Conservation (phyloP, 768 basidiomycete genomes). For the Xerocomellus intermedius region DNA sequence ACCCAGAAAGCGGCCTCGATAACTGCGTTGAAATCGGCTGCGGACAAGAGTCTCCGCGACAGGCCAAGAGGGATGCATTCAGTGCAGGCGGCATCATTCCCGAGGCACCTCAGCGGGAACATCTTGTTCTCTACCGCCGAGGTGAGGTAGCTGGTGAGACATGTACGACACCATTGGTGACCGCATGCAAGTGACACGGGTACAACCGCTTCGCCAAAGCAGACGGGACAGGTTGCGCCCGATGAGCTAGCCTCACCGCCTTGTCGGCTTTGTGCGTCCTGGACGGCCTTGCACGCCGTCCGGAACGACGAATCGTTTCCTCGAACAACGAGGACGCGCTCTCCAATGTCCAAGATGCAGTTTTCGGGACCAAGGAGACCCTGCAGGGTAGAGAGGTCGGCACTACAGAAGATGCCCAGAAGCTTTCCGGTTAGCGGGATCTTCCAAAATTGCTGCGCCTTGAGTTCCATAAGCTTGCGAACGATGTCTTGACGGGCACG, state of each 20-base stretch:
- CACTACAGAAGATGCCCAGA: constrained; percentile 45
- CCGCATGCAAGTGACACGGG: constrained; percentile 60
- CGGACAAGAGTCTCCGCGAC: constrained; percentile 50
- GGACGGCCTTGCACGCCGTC: constrained; percentile 40
- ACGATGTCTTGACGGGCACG: constrained; percentile 46
- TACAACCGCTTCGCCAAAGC: constrained; percentile 53
- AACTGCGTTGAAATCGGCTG: constrained; percentile 53
- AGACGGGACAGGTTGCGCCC: constrained; percentile 59
- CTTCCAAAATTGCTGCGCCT: constrained; percentile 38
- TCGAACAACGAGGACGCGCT: constrained; percentile 49
- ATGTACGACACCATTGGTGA: constrained; percentile 66
- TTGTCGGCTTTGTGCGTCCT: constrained; percentile 35
- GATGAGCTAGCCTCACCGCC: constrained; percentile 27
- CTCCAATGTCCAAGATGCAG: constrained; percentile 45
- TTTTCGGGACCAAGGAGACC: constrained; percentile 55
- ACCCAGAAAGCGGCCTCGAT: constrained; percentile 59
- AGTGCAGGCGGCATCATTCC: constrained; percentile 57
- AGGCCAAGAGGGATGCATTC: constrained; percentile 52
- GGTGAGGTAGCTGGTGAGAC: constrained; percentile 56
- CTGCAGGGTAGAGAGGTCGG: constrained; percentile 46
- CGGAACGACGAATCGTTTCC: constrained; percentile 44
- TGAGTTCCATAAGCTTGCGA: constrained; percentile 44
- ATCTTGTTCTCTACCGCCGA: constrained; percentile 54
- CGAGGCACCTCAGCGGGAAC: constrained; percentile 77
- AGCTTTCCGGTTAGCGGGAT: constrained; percentile 50